Percentiles rank a stretch among this genome's conserved stretches.
These are phyloP conservation scores for Fusarium sp. DNA, from an alignment of 2,329 filamentous ascomycete genomes.

Conservation along the genomic window DNA sequence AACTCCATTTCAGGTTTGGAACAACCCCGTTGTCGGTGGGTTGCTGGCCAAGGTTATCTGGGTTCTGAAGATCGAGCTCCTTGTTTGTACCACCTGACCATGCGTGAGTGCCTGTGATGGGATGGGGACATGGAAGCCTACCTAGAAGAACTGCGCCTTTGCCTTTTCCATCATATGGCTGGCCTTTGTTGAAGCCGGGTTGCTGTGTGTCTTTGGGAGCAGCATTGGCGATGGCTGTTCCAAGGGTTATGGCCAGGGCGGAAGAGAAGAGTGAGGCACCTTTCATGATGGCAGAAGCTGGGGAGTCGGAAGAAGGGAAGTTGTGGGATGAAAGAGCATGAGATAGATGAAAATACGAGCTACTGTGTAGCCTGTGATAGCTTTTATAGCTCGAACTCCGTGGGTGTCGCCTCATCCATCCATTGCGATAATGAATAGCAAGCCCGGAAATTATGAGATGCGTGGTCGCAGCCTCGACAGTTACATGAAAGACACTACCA, in stretches of 20 bases:
- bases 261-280: slow-evolving; percentile 24
- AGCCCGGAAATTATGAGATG: slow-evolving; percentile 6
- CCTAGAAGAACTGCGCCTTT: slow-evolving; percentile 71
- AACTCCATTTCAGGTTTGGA: slow-evolving; percentile 77
- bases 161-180: slow-evolving; percentile 68
- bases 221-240: slow-evolving; percentile 16
- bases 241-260: slow-evolving; percentile 27
- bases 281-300: slow-evolving; percentile 19
- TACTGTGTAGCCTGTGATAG: not conserved
- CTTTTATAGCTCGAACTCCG: slow-evolving; percentile 19
- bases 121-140: slow-evolving; percentile 51
- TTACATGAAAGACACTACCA: slow-evolving; percentile 5
- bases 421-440: not conserved
- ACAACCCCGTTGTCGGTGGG: slow-evolving; percentile 73
- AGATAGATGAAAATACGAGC: too few species aligned
- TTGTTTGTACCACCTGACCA: slow-evolving; percentile 72
- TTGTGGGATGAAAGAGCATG: not conserved
- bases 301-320: not conserved
- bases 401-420: not conserved
- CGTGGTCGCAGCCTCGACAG: not conserved
- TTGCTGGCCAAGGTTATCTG: slow-evolving; percentile 72
- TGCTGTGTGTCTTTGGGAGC: slow-evolving; percentile 34
- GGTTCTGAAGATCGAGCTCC: slow-evolving; percentile 72
- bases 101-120: not conserved
- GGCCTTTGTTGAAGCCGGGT: slow-evolving; percentile 57